These are phyloP conservation scores for Talaromyces funiculosus DNA, from an alignment of 2,329 filamentous ascomycete species.

Conservation along the genomic window DNA sequence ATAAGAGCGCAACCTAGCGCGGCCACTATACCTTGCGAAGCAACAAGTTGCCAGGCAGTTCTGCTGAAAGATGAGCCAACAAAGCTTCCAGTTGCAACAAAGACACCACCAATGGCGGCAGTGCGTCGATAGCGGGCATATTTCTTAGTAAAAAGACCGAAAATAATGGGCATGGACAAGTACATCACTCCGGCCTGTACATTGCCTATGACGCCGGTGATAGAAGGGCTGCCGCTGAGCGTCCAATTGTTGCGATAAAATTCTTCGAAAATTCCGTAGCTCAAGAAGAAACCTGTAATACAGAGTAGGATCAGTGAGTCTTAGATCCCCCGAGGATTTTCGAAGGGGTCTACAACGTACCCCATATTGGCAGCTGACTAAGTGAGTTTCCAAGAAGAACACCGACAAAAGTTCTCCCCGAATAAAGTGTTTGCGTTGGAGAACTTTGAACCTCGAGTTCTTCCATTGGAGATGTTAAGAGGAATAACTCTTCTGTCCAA, in stretches of 20 bases:
- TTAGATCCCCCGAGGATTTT: too few relatives aligned
- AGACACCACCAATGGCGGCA: too few relatives aligned
- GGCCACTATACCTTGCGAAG: too few relatives aligned
- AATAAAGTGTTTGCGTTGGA: background rate
- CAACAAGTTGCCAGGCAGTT: too few relatives aligned
- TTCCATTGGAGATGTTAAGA: background rate
- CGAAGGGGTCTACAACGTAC: background rate
- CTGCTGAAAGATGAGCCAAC: too few relatives aligned
- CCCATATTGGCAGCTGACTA: background rate
- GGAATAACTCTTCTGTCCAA: background rate
- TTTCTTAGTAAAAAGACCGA: background rate
- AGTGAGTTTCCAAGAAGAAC: background rate
- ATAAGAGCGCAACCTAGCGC: too few relatives aligned
- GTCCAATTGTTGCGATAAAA: background rate
- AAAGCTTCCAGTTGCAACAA: too few relatives aligned
- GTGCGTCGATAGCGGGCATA: too few relatives aligned
- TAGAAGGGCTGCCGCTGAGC: background rate
- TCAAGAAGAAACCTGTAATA: background rate
- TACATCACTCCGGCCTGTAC: background rate
- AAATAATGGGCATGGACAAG: background rate
- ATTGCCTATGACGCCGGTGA: background rate
- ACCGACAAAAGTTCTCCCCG: background rate
- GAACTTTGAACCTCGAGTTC: background rate
- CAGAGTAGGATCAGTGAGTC: background rate
- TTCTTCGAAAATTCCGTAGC: background rate